Evolutionary conservation across 805 yeast species (phyloP).

Genomic region (Ogataea glucozyma): DNA sequence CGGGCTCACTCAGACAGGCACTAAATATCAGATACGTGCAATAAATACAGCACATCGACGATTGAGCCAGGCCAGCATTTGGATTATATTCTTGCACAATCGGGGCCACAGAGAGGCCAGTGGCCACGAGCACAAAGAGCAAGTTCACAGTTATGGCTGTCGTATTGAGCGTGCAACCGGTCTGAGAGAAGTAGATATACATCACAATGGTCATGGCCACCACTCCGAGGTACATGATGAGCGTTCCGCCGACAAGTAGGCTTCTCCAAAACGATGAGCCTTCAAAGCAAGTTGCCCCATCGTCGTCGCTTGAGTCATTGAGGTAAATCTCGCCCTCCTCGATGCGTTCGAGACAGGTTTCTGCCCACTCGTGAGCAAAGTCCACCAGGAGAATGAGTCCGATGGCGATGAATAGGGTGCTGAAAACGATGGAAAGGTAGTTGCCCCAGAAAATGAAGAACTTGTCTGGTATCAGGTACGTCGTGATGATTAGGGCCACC

Average conservation of each 20-base stretch:
- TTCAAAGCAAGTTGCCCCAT: slow-evolving; percentile 33
- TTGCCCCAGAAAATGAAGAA: slow-evolving; percentile 92
- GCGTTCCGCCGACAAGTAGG: slow-evolving; percentile 82
- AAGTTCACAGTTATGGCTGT: slow-evolving; percentile 81
- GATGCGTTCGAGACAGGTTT: slow-evolving; percentile 85
- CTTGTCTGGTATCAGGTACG: slow-evolving; percentile 82
- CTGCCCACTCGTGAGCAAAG: slow-evolving; percentile 99
- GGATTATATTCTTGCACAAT: slow-evolving; percentile 90
- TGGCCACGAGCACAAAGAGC: slow-evolving; percentile 60
- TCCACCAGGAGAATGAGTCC: slow-evolving; percentile 91
- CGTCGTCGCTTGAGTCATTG: slow-evolving; percentile 49
- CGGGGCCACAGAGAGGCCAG: slow-evolving; percentile 75
- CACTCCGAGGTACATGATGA: slow-evolving; percentile 76
- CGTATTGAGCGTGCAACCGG: slow-evolving; percentile 86
- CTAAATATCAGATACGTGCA: slow-evolving; percentile 89
- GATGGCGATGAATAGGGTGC: slow-evolving; percentile 82
- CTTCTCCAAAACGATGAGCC: slow-evolving; percentile 71
- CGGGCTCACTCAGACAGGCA: slow-evolving; percentile 96
- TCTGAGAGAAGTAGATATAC: slow-evolving; percentile 79
- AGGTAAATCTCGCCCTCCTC: slow-evolving; percentile 68
- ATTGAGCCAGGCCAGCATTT: slow-evolving; percentile 93
- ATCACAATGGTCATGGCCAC: slow-evolving; percentile 72
- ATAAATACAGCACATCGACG: slow-evolving; percentile 92
- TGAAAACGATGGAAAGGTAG: slow-evolving; percentile 79
- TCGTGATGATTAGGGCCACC: slow-evolving; percentile 52